These are phyloP conservation scores for Ogataea corticis DNA, from an alignment of 805 yeast species.

Conservation along the genomic window DNA sequence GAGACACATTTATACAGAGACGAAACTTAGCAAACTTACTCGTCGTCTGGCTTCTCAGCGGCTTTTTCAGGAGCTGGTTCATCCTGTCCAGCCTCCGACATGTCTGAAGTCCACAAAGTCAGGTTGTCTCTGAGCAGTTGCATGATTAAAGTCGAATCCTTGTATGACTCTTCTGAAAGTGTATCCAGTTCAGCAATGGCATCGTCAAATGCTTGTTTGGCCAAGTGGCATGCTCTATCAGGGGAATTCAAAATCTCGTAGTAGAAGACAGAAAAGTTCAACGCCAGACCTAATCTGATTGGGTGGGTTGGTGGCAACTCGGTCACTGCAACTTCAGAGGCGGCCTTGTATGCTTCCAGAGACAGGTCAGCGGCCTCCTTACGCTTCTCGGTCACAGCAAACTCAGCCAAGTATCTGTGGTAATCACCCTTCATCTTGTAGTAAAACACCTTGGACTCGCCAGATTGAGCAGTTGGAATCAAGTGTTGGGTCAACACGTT, in stretches of 20 bases:
- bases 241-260: conserved; percentile 98
- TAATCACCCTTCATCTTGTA: conserved; percentile 99
- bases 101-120: conserved; percentile 96
- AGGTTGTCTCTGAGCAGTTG: conserved; percentile 97
- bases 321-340: conserved; percentile 94
- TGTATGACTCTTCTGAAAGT: conserved; percentile 95
- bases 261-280: conserved; percentile 96
- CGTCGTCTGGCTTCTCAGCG: conserved; percentile 33
- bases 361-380: conserved; percentile 91
- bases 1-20: conserved; percentile 27
- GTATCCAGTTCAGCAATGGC: conserved; percentile 99
- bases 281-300: conserved; percentile 95
- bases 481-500: conserved; percentile 84
- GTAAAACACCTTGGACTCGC: conserved; percentile 97
- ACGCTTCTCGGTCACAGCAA: conserved; percentile 87
- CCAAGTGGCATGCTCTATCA: conserved; percentile 97
- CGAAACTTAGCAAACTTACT: conserved; percentile 24
- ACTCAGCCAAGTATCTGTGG: conserved; percentile 98
- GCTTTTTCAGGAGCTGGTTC: conserved; percentile 44
- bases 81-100: conserved; percentile 77
- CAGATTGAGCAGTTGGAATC: conserved; percentile 91
- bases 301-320: conserved; percentile 99
- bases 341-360: conserved; percentile 90
- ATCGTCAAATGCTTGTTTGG: conserved; percentile 98
- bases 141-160: conserved; percentile 98